Conservation (phyloP, 257 asterid genomes). For the Scutellaria baicalensis region DNA sequence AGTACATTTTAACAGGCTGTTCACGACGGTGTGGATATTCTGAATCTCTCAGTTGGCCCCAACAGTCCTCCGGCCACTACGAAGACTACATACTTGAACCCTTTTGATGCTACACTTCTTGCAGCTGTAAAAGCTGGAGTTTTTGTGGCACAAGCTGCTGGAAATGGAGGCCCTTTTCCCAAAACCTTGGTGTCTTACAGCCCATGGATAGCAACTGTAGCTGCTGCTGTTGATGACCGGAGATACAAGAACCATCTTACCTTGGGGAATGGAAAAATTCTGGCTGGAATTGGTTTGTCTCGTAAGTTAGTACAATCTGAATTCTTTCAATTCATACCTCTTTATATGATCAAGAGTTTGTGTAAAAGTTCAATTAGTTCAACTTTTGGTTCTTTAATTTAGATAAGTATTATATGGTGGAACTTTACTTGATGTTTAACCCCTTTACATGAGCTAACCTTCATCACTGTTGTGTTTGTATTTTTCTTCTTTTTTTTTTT, state of each 20-base stretch:
- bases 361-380: background rate
- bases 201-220: slow-evolving; percentile 97
- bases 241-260: slow-evolving; percentile 89
- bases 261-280: slow-evolving; percentile 80
- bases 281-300: slow-evolving; percentile 85
- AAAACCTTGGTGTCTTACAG: slow-evolving; percentile 91
- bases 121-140: slow-evolving; percentile 97
- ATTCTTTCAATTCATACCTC: background rate
- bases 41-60: slow-evolving; percentile 98
- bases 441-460: background rate
- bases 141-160: slow-evolving; percentile 96
- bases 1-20: slow-evolving; percentile 65
- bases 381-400: background rate
- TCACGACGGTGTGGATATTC: slow-evolving; percentile 93
- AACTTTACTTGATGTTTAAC: background rate
- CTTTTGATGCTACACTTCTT: slow-evolving; percentile 92
- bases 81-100: slow-evolving; percentile 87
- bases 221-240: slow-evolving; percentile 98
- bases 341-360: background rate
- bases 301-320: slow-evolving; percentile 50
- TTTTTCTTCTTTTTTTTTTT: background rate
- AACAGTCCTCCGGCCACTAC: slow-evolving; percentile 94
- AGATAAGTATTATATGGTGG: background rate
- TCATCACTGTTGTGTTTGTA: background rate
- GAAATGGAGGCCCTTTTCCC: slow-evolving; percentile 98